Percentiles rank a stretch among this genome's conserved stretches.
These are phyloP conservation scores for Punica granatum DNA, from an alignment of 345 rosid genomes.

Conservation along the genomic window DNA sequence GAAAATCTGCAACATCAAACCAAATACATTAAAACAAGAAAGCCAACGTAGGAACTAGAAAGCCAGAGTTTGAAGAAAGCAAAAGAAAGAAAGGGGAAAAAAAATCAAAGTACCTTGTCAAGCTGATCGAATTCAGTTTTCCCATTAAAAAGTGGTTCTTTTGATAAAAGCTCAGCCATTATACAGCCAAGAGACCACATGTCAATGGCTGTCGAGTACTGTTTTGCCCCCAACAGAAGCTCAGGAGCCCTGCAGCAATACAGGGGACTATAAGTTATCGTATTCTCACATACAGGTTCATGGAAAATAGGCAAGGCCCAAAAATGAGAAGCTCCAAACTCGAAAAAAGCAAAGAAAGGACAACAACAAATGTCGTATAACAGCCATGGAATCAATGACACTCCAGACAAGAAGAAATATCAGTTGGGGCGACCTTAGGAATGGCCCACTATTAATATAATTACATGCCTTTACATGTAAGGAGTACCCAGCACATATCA, in stretches of 20 bases:
- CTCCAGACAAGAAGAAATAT: background rate
- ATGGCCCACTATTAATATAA: background rate
- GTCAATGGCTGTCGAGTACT: conserved; percentile 97
- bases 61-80: background rate
- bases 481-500: background rate
- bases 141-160: conserved; percentile 88
- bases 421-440: background rate
- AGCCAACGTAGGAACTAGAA: background rate
- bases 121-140: conserved; percentile 96
- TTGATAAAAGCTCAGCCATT: conserved; percentile 89
- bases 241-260: conserved; percentile 86
- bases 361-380: background rate
- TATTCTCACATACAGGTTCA: background rate
- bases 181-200: conserved; percentile 99
- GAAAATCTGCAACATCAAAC: conserved; percentile 51
- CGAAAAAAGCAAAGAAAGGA: background rate
- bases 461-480: background rate
- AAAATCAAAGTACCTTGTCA: conserved; percentile 62
- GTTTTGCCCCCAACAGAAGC: conserved; percentile 88
- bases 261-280: background rate
- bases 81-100: background rate
- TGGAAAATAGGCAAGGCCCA: background rate
- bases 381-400: background rate
- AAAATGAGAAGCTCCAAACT: background rate
- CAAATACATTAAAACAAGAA: background rate